Base-by-base conservation (phyloP, 768 basidiomycete genomes). In the Pilatotrama ljubarskyi region DNA sequence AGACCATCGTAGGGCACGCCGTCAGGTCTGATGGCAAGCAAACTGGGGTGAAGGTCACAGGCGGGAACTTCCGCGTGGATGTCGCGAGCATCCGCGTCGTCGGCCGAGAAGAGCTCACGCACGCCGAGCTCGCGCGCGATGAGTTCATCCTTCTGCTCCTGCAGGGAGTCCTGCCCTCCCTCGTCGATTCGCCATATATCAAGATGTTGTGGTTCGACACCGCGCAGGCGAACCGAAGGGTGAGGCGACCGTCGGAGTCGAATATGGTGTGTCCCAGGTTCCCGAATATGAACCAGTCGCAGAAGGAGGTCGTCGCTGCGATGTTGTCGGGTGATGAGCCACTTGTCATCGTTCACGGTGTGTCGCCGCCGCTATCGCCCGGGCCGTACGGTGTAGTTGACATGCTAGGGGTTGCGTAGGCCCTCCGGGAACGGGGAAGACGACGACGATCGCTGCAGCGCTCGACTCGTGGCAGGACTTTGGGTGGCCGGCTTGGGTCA, bases 341-440 rank as follows among this genome's bases (percentile, higher is more conserved):
- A 1, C 24, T 78, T 4, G 70, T 79, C 1, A 65, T 80, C 26
- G 73, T 71, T 7, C 80, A 80, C 55, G 79, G 80, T 77, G 46
- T 18, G 67, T 47, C 37, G 9, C 22, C n/a, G n/a, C n/a, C n/a
- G n/a, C n/a, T n/a, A n/a, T n/a, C n/a, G n/a, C n/a, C n/a, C n/a
- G n/a, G n/a, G n/a, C n/a, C n/a, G n/a, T n/a, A n/a, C n/a, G n/a
- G n/a, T n/a, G n/a, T n/a, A n/a, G n/a, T 22, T 42, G 7, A 18
- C 14, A 4, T 46, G 18, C 29, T 13, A 37, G 55, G 43, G 9
- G 25, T 24, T 17, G 15, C 8, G 7, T 20, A 80, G 81, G 80
- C 5, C 80, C 81, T 22, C 81, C 81, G 11, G 81, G 80, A 2
- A 82, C 82, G 3, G 82, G 82, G 3, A 84, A 84, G 63, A 84